Conservation (phyloP, 2,329 filamentous ascomycete genomes). For the Aspergillus sp. region DNA sequence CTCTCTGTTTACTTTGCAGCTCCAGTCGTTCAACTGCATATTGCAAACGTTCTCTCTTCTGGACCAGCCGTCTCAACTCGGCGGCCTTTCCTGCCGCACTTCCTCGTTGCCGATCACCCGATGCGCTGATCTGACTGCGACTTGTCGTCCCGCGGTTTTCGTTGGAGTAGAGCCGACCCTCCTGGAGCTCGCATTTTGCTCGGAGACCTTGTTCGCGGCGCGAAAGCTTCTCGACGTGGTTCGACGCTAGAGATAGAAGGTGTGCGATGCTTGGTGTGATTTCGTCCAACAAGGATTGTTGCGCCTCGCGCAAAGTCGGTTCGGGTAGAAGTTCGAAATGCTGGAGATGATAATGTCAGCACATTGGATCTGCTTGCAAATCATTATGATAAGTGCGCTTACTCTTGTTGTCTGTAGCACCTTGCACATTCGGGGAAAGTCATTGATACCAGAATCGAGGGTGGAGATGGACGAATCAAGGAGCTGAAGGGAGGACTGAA, state of each 20-base stretch:
- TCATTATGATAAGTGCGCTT: conserved; percentile 21
- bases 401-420: conserved; percentile 63
- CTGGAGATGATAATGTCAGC: conserved; percentile 40
- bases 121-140: conserved; percentile 15
- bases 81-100: conserved; percentile 45
- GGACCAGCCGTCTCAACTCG: conserved; percentile 66
- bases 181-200: conserved; percentile 77
- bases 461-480: conserved; percentile 63
- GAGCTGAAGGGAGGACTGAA: conserved; percentile 59
- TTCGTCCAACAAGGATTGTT: conserved; percentile 79
- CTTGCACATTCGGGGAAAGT: conserved; percentile 61
- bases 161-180: conserved; percentile 60
- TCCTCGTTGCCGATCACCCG: conserved; percentile 21
- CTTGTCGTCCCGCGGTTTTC: conserved; percentile 29
- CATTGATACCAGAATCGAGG: conserved; percentile 60
- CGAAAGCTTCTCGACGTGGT: conserved; percentile 77
- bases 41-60: conserved; percentile 80
- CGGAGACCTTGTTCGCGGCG: conserved; percentile 80
- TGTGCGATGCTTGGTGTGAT: conserved; percentile 82
- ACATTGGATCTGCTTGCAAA: not conserved
- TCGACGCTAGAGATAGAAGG: conserved; percentile 76
- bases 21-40: conserved; percentile 85
- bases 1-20: conserved; percentile 75
- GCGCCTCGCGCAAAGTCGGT: conserved; percentile 74
- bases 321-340: conserved; percentile 93